Evolutionary conservation across 192 early-diverging fungal genomes (phyloP).

Genomic region (Coemansia sp.): DNA sequence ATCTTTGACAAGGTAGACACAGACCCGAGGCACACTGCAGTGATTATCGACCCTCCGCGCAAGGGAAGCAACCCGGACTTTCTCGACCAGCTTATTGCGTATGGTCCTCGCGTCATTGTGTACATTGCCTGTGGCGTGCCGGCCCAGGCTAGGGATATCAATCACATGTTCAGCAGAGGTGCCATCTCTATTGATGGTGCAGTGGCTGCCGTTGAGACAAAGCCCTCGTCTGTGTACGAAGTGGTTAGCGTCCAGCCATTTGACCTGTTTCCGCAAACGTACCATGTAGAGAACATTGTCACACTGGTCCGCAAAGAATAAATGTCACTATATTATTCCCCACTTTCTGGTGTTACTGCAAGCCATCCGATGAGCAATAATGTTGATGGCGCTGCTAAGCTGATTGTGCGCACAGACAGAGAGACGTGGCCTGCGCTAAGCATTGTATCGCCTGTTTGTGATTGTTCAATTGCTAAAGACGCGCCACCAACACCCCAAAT

Average conservation of each 20-base stretch:
- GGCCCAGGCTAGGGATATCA: constrained; percentile 63
- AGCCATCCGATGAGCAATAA: not conserved
- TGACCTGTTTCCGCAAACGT: constrained; percentile 76
- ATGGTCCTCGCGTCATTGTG: constrained; percentile 68
- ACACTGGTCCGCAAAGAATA: constrained; percentile 59
- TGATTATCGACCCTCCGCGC: constrained; percentile 75
- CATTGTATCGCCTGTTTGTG: not conserved
- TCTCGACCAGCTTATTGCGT: constrained; percentile 65
- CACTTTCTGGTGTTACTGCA: not conserved
- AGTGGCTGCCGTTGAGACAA: constrained; percentile 13
- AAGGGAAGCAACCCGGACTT: constrained; percentile 69
- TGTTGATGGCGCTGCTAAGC: not conserved
- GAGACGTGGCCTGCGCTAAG: not conserved
- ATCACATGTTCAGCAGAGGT: constrained; percentile 55
- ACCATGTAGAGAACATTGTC: constrained; percentile 68
- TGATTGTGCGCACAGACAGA: not conserved
- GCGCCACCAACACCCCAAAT: not conserved
- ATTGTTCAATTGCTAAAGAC: not conserved
- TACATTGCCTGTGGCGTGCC: constrained; percentile 73
- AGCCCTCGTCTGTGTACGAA: constrained; percentile 58
- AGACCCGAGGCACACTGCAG: constrained; percentile 57
- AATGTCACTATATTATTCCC: no score
- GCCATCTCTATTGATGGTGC: constrained; percentile 35
- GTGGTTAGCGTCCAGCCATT: constrained; percentile 65
- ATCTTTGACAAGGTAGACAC: constrained; percentile 62